Evolutionary conservation across 2,329 filamentous ascomycete species (phyloP).

Genomic region (Pseudocercospora cruenta): DNA sequence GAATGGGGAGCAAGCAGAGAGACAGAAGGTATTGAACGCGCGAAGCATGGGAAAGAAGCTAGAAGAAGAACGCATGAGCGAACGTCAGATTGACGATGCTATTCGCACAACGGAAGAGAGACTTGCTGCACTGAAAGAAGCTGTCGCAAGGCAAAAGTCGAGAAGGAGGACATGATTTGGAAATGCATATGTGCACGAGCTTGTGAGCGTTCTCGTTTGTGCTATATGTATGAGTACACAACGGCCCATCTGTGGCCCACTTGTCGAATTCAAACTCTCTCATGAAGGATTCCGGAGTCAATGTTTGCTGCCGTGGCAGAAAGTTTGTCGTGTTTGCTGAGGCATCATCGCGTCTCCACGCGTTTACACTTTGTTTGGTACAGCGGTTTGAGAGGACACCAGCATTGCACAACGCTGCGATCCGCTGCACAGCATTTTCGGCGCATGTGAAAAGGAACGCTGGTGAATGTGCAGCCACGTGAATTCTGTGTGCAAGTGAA

Average conservation of each 20-base stretch:
- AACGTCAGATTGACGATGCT: constrained; percentile 78
- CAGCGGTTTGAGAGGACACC: no score
- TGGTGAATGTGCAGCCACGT: neutral
- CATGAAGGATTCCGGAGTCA: neutral
- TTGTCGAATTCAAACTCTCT: neutral
- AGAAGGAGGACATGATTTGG: constrained; percentile 16
- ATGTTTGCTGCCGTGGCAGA: neutral
- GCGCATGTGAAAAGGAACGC: neutral
- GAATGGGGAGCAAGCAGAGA: constrained; percentile 27
- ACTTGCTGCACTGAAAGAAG: constrained; percentile 73
- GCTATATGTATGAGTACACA: constrained; percentile 7
- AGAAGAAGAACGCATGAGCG: constrained; percentile 70
- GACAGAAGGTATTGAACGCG: constrained; percentile 34
- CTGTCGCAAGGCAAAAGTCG: constrained; percentile 63
- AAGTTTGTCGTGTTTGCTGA: neutral
- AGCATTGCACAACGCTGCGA: no score
- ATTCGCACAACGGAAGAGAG: constrained; percentile 87
- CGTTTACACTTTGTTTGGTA: no score
- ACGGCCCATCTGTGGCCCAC: neutral
- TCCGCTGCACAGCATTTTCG: no score
- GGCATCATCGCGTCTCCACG: neutral
- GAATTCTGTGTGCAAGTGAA: neutral
- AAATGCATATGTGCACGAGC: constrained; percentile 16
- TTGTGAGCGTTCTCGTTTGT: constrained; percentile 32
- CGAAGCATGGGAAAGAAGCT: constrained; percentile 33